These are phyloP conservation scores for Phytophthora colocasiae DNA, from an alignment of 352 stramenopile species.

Conservation along the genomic window DNA sequence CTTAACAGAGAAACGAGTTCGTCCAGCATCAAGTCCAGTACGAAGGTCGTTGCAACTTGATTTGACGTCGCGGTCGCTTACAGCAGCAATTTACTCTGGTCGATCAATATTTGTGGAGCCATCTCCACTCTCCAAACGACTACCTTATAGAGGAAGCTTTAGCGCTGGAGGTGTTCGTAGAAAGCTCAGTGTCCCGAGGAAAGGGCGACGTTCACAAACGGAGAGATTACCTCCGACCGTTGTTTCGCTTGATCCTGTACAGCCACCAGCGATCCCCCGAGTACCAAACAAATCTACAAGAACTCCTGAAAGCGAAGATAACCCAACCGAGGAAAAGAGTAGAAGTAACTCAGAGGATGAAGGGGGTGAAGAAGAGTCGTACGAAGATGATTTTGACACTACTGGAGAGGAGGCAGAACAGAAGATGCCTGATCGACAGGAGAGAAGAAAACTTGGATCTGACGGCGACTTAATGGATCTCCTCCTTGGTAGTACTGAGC, in stretches of 20 bases:
- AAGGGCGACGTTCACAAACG: slow-evolving; percentile 13
- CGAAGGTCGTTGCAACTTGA: slow-evolving; percentile 21
- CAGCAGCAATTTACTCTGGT: slow-evolving; percentile 42
- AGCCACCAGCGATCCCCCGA: background rate
- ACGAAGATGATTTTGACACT: slow-evolving; percentile 58
- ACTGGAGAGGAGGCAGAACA: slow-evolving; percentile 12
- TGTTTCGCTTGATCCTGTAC: background rate
- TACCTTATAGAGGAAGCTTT: slow-evolving; percentile 35
- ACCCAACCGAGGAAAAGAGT: background rate
- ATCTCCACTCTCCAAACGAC: slow-evolving; percentile 51
- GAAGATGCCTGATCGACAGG: slow-evolving; percentile 15
- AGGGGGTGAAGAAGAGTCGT: slow-evolving; percentile 38
- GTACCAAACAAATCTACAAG: background rate
- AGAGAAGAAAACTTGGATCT: slow-evolving; percentile 23
- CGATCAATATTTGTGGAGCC: slow-evolving; percentile 54
- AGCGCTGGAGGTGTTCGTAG: slow-evolving; percentile 40
- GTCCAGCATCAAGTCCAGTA: slow-evolving; percentile 16
- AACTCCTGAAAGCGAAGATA: background rate
- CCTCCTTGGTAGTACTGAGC: slow-evolving; percentile 26
- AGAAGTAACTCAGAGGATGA: background rate
- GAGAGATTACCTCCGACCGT: slow-evolving; percentile 8
- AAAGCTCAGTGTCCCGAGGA: slow-evolving; percentile 34
- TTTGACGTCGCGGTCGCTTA: slow-evolving; percentile 29
- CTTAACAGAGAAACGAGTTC: slow-evolving; percentile 4
- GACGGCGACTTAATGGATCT: slow-evolving; percentile 58